Base-by-base conservation (phyloP, 129 eudicot genomes). In the Gnaphalium uliginosum region DNA sequence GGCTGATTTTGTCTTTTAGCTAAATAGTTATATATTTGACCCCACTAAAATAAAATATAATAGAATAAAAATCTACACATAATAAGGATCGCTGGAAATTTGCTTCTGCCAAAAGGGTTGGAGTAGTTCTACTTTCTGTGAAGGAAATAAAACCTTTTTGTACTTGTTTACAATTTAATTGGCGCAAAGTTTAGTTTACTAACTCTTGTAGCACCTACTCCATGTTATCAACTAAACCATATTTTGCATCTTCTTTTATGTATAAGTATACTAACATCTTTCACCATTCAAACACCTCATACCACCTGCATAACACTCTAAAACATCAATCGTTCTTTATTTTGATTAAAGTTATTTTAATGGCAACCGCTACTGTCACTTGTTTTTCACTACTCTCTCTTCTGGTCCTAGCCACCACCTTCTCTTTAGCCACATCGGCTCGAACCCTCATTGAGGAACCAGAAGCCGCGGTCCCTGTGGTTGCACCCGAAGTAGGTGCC, bases 391-490 rank as follows among this genome's bases (percentile, higher is more conserved):
- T 69, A 4, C 53, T 79, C 59, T 63, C 73, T 19, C 73, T 79
- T 79, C 78, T 79, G 5, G 43, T 79, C 30, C 64, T 69, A 59
- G 53, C 81, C 76, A 15, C 54, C 71, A 23, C 77, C 58, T 73
- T 64, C 6, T 73, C 25, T 57, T 22, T 64, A 51, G 72, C 76
- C 77, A 68, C 76, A 39, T 73, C 87, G 11, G 77, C 75, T 54
- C 77, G 85, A 77, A 69, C 66, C 54, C 85, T 83, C 32, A 81
- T 48, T 0, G 83, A 79, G 27, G 85, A 79, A 46, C 69, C 81
- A 13, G 60, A 50, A 1, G 58, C 78, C 2, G 58, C 67, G 5
- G 60, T 70, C 81, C 81, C 85, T 2, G 68, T 66, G 69, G 43
- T 68, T 21, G 74, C 89, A 61, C 63, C 82, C 0, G 74, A 68